These are phyloP conservation scores for Curvularia spicifera DNA, from an alignment of 2,329 filamentous ascomycete species.

Conservation along the genomic window DNA sequence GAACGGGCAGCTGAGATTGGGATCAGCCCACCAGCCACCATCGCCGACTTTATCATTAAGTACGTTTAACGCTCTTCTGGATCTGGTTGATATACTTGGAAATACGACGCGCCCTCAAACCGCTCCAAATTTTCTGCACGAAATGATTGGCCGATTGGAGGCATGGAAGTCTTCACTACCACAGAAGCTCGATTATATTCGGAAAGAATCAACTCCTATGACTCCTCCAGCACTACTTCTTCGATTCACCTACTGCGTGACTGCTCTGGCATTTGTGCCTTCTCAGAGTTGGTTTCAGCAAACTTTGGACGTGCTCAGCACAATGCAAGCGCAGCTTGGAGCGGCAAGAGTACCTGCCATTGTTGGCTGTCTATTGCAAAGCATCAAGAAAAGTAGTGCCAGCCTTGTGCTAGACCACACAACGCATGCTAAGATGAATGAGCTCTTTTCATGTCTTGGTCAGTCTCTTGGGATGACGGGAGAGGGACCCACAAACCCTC, in stretches of 20 bases:
- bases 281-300: slow-evolving; percentile 29
- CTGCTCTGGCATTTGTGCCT: slow-evolving; percentile 27
- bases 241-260: slow-evolving; percentile 35
- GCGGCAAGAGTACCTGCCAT: slow-evolving; percentile 34
- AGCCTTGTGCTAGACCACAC: slow-evolving; percentile 22
- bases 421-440: slow-evolving; percentile 22
- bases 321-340: slow-evolving; percentile 32
- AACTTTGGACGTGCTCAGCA: slow-evolving; percentile 30
- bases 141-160: slow-evolving; percentile 47
- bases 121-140: slow-evolving; percentile 38
- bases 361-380: slow-evolving; percentile 29
- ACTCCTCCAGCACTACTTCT: slow-evolving; percentile 39
- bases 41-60: slow-evolving; percentile 54
- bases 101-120: slow-evolving; percentile 18
- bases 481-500: neutral
- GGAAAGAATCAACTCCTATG: slow-evolving; percentile 27
- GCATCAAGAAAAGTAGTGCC: slow-evolving; percentile 20
- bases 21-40: slow-evolving; percentile 16
- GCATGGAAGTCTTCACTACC: slow-evolving; percentile 47
- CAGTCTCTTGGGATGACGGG: slow-evolving; percentile 11
- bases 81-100: slow-evolving; percentile 36
- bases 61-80: slow-evolving; percentile 60
- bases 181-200: slow-evolving; percentile 32
- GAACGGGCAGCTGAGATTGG: slow-evolving; percentile 59
- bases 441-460: slow-evolving; percentile 19